phyloP scores from a whole-genome alignment of 257 asterid species.

The Pogostemon cablin region DNA sequence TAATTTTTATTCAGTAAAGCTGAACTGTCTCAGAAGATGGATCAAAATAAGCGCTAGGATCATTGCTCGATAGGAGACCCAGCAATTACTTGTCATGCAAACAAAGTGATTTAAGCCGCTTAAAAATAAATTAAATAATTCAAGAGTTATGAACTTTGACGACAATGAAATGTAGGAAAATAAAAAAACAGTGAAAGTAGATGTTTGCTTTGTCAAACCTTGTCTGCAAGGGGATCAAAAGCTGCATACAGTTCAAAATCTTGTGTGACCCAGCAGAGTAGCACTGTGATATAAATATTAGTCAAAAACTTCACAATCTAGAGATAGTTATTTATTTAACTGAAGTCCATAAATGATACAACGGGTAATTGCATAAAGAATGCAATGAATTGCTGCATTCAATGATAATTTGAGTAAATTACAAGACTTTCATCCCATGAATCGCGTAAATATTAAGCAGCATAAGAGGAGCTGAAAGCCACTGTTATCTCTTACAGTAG shows the following conservation, averaged over 20 bases:
- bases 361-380: background rate
- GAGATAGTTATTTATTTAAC: background rate
- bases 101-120: background rate
- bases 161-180: background rate
- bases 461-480: constrained; percentile 2
- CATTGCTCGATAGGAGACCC: background rate
- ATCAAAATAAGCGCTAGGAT: background rate
- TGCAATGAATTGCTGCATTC: background rate
- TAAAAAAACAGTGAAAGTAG: constrained; percentile 3
- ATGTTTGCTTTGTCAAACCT: constrained; percentile 55
- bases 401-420: background rate
- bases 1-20: background rate
- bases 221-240: constrained; percentile 99
- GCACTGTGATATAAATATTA: constrained; percentile 51
- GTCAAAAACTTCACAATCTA: constrained; percentile 33
- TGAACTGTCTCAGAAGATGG: background rate
- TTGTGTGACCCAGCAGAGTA: constrained; percentile 96
- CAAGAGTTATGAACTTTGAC: background rate
- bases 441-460: background rate
- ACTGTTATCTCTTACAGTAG: background rate
- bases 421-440: background rate
- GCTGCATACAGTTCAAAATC: constrained; percentile 98
- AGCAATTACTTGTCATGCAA: constrained; percentile 4
- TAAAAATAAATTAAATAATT: background rate
- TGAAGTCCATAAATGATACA: background rate